phyloP scores from a whole-genome alignment of 108 stramenopile species.

The Nannochloropsis gaditana region DNA sequence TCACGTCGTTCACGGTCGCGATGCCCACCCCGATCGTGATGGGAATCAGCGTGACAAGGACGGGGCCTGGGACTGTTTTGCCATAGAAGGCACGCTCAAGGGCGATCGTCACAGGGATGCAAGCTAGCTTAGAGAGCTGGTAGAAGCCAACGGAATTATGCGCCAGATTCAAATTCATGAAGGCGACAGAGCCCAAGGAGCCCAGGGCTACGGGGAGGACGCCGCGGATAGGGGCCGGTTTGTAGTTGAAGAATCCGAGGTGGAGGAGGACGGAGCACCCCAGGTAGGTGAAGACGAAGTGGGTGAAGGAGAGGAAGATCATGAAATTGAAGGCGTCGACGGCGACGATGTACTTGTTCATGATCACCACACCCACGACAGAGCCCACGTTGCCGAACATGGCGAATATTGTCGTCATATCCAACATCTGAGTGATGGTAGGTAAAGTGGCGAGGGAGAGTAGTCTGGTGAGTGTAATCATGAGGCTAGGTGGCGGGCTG shows the following conservation, averaged over 20 bases:
- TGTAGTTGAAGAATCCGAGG: conserved; percentile 25
- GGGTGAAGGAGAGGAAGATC: conserved; percentile 37
- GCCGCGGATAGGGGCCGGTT: background rate
- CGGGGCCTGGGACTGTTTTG: background rate
- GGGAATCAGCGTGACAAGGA: conserved; percentile 34
- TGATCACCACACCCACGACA: conserved; percentile 42
- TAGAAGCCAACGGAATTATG: conserved; percentile 46
- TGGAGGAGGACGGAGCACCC: conserved; percentile 34
- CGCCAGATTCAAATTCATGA: conserved; percentile 45
- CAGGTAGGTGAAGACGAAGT: conserved; percentile 39
- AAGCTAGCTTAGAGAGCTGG: conserved; percentile 46
- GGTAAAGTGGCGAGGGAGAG: background rate
- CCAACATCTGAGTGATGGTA: background rate
- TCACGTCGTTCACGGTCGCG: conserved; percentile 37
- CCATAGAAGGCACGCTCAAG: conserved; percentile 11
- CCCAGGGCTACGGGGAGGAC: conserved; percentile 42
- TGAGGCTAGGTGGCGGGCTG: no score
- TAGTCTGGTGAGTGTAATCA: background rate
- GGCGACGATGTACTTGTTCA: conserved; percentile 39
- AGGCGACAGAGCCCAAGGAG: conserved; percentile 28
- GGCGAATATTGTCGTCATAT: background rate
- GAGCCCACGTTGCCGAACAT: conserved; percentile 37
- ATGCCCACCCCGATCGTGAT: conserved; percentile 31
- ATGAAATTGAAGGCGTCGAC: conserved; percentile 38
- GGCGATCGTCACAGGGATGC: conserved; percentile 39